Evolutionary conservation across 257 asterid genomes (phyloP).

Genomic region (Petrea volubilis): DNA sequence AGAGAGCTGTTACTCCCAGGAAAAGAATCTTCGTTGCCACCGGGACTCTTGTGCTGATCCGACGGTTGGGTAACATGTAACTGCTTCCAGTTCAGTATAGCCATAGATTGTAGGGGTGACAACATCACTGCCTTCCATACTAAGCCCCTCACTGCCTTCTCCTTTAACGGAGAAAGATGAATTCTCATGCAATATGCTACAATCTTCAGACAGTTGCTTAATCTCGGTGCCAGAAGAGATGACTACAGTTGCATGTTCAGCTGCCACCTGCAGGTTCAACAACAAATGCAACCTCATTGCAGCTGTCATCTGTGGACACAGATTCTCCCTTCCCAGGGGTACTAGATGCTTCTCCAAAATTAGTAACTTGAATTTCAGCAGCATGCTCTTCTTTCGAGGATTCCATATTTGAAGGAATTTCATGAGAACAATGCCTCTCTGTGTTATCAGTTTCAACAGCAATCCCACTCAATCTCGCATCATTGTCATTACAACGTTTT

Average conservation of each 20-base stretch:
- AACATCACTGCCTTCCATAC: conserved; percentile 10
- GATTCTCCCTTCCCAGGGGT: conserved; percentile 29
- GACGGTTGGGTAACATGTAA: conserved; percentile 25
- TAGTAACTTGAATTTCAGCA: conserved; percentile 30
- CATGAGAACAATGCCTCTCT: conserved; percentile 28
- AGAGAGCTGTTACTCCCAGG: conserved; percentile 32
- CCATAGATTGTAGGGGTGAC: conserved; percentile 20
- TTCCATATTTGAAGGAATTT: conserved; percentile 38
- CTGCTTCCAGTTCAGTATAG: conserved; percentile 30
- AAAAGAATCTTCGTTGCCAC: conserved; percentile 30
- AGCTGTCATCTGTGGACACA: conserved; percentile 26
- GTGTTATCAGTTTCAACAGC: conserved; percentile 34
- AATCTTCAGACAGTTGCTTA: conserved; percentile 33
- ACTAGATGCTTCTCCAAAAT: conserved; percentile 29
- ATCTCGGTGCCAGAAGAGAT: conserved; percentile 33
- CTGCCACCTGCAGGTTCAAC: conserved; percentile 38
- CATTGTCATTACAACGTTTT: conserved; percentile 14
- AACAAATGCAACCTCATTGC: conserved; percentile 32
- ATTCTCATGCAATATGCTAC: conserved; percentile 27
- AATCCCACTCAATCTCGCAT: conserved; percentile 24
- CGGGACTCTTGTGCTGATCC: conserved; percentile 32
- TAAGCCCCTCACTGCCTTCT: conserved; percentile 32
- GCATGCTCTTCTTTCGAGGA: conserved; percentile 41
- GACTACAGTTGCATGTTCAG: conserved; percentile 23
- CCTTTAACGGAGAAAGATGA: conserved; percentile 32